Base-by-base conservation (phyloP, 768 basidiomycete genomes). In the Russula vinacea region DNA sequence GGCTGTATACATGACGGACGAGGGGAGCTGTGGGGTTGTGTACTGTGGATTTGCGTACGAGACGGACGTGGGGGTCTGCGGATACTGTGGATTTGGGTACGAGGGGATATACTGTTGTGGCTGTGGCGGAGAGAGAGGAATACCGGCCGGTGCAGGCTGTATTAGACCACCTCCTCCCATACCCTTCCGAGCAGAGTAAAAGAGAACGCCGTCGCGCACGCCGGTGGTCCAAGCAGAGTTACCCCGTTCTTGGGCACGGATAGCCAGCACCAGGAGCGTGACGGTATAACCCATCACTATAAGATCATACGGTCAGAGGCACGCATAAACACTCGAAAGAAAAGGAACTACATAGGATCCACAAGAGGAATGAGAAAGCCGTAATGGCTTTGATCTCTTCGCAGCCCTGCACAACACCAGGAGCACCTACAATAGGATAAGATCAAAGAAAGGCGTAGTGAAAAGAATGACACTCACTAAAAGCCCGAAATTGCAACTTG, bases 301-400 rank as follows among this genome's bases (percentile, higher is more conserved):
- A 49, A 16, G 17, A 42, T 16, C 64, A 24, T 60, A 58, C n/a
- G 52, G 37, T 60, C 8, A 58, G 57, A 19, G 47, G 37, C 24
- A 22, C 39, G 32, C 8, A 8, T 24, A 45, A 57, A 42, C 22
- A 44, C 13, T 7, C 9, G 26, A 45, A 57, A 33, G 22, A 9
- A 42, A 47, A 14, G 8, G 5, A 69, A 75, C 59, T 50, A 77
- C 79, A 24, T 0, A 75, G 59, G 40, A 77, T 63, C 66, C 77
- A 79, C 62, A 67, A 71, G 54, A 79, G 66, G 67, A 75, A 78
- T 14, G 75, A 66, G 63, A 80, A 74, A 2, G 75, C 78, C 51
- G 65, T 70, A 5, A 79, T 62, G 1, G 63, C 77, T 52, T 74
- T 71, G 37, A 66, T 32, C 58, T 79, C 70, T 26, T 66, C 62